These are phyloP conservation scores for Penicillium cosmopolitanum DNA, from an alignment of 495 filamentous ascomycete genomes.

Conservation along the genomic window DNA sequence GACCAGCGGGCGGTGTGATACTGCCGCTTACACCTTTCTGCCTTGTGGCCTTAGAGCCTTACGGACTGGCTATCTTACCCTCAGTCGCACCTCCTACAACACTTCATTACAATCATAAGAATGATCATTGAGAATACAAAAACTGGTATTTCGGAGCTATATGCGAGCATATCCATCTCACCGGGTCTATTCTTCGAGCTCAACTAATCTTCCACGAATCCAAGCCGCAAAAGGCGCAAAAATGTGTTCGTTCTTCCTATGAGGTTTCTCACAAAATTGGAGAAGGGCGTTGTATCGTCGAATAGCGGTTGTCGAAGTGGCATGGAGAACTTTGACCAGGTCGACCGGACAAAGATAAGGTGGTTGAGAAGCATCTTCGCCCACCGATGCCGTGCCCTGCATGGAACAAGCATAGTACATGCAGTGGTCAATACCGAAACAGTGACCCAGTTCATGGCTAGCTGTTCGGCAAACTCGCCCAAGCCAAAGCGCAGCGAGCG, in stretches of 20 bases:
- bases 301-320: slow-evolving; percentile 30
- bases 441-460: slow-evolving; percentile 68
- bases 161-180: too few species aligned
- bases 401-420: slow-evolving; percentile 71
- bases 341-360: slow-evolving; percentile 70
- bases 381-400: slow-evolving; percentile 63
- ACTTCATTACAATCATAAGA: too few species aligned
- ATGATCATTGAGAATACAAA: too few species aligned
- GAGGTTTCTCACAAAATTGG: slow-evolving; percentile 42
- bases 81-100: too few species aligned
- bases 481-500: slow-evolving; percentile 51
- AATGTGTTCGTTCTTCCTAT: slow-evolving; percentile 8
- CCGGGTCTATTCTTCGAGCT: not conserved
- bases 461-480: slow-evolving; percentile 59
- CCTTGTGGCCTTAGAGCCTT: not conserved
- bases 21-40: not conserved
- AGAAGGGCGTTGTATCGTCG: slow-evolving; percentile 49
- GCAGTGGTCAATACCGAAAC: slow-evolving; percentile 67
- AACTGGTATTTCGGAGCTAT: not conserved
- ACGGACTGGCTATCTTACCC: too few species aligned
- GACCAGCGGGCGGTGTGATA: not conserved
- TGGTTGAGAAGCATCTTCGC: slow-evolving; percentile 67
- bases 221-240: slow-evolving; percentile 31
- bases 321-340: slow-evolving; percentile 54
- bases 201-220: slow-evolving; percentile 14